phyloP scores from a whole-genome alignment of 2,329 filamentous ascomycete species.

The Achaetomium macrosporum region DNA sequence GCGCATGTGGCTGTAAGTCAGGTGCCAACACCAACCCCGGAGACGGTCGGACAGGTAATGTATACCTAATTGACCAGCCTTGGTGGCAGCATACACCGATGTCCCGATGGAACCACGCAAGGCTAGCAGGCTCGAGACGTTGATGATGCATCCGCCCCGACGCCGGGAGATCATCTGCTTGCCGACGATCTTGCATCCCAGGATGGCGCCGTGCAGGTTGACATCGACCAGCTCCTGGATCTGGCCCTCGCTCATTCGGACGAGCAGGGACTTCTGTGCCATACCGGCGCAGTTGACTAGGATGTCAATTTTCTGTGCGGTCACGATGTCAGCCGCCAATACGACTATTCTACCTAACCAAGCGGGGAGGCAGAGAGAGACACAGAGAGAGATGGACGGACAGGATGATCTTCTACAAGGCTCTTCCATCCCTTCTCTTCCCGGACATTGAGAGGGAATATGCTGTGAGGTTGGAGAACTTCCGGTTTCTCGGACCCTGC shows the following conservation, averaged over 20 bases:
- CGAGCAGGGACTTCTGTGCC: conserved; percentile 59
- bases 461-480: background rate
- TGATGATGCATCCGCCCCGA: conserved; percentile 54
- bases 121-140: conserved; percentile 72
- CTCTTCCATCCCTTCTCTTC: background rate
- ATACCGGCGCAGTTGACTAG: conserved; percentile 79
- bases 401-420: background rate
- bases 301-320: conserved; percentile 38
- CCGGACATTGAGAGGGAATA: conserved; percentile 27
- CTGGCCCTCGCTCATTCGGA: conserved; percentile 43
- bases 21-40: background rate
- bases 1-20: background rate
- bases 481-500: background rate
- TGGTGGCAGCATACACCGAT: conserved; percentile 70
- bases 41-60: background rate
- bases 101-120: conserved; percentile 63
- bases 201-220: conserved; percentile 64
- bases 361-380: no score
- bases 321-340: no score
- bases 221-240: conserved; percentile 57
- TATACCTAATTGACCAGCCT: conserved; percentile 49
- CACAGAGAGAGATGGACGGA: background rate
- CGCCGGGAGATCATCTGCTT: conserved; percentile 40
- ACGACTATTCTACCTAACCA: background rate
- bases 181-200: conserved; percentile 50